phyloP scores from a whole-genome alignment of 192 early-diverging fungal genomes.

The Backusella liffmaniae region DNA sequence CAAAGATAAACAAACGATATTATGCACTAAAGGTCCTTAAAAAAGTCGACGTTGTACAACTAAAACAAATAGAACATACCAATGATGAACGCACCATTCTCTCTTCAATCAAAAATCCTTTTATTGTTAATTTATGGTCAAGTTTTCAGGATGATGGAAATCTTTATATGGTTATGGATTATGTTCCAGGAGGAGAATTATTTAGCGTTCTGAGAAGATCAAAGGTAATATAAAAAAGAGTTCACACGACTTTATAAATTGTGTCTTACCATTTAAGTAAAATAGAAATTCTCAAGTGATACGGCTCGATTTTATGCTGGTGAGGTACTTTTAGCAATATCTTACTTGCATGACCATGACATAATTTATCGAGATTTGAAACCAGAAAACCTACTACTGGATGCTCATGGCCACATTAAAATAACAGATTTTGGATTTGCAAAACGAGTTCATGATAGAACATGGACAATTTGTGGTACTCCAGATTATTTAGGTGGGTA shows the following conservation, averaged over 20 bases:
- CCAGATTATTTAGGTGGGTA: slow-evolving; percentile 69
- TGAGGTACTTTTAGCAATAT: slow-evolving; percentile 78
- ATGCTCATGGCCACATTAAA: slow-evolving; percentile 78
- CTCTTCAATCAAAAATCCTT: slow-evolving; percentile 76
- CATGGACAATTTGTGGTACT: slow-evolving; percentile 90
- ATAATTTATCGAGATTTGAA: slow-evolving; percentile 89
- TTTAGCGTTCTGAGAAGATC: slow-evolving; percentile 80
- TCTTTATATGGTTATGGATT: slow-evolving; percentile 87
- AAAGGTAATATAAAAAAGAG: slow-evolving; percentile 29
- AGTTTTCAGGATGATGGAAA: slow-evolving; percentile 82
- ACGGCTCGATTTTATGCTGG: slow-evolving; percentile 83
- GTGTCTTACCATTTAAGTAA: not conserved
- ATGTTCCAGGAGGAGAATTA: slow-evolving; percentile 85
- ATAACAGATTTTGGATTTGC: slow-evolving; percentile 93
- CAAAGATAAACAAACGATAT: slow-evolving; percentile 68
- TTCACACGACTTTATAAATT: not conserved
- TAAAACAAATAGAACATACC: slow-evolving; percentile 95
- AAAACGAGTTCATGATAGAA: slow-evolving; percentile 70
- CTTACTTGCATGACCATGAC: slow-evolving; percentile 76
- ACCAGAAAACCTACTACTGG: slow-evolving; percentile 75
- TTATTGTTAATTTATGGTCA: slow-evolving; percentile 84
- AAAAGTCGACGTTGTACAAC: slow-evolving; percentile 85
- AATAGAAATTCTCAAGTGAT: slow-evolving; percentile 67
- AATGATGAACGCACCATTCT: slow-evolving; percentile 92
- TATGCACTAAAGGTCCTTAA: slow-evolving; percentile 95